phyloP scores from a whole-genome alignment of 129 eudicot species.

The Flaveria robusta region DNA sequence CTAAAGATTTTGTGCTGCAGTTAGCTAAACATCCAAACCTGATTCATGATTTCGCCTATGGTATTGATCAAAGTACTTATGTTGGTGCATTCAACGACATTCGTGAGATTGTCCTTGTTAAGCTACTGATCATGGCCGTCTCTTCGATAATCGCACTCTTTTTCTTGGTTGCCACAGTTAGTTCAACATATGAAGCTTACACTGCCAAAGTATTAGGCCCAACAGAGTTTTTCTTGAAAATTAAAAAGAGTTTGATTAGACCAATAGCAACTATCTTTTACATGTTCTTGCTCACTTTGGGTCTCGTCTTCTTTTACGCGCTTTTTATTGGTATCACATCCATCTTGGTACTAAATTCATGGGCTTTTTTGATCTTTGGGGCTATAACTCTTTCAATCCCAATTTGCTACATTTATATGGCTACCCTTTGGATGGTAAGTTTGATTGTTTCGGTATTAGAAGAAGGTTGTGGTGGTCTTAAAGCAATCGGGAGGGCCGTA shows the following conservation, averaged over 20 bases:
- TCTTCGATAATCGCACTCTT: constrained; percentile 22
- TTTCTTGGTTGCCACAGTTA: constrained; percentile 32
- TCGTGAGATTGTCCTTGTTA: constrained; percentile 22
- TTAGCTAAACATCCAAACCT: constrained; percentile 14
- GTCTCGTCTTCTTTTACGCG: constrained; percentile 19
- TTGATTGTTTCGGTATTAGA: constrained; percentile 41
- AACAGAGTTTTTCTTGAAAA: constrained; percentile 25
- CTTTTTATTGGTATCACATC: constrained; percentile 17
- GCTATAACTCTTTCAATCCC: constrained; percentile 28
- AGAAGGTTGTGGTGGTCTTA: constrained; percentile 27
- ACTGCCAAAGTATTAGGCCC: constrained; percentile 40
- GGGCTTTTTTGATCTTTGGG: constrained; percentile 24
- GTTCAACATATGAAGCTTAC: constrained; percentile 40
- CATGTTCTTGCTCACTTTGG: constrained; percentile 40
- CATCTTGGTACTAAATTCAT: constrained; percentile 25
- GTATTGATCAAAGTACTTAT: neutral
- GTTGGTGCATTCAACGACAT: constrained; percentile 11
- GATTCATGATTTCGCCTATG: constrained; percentile 13
- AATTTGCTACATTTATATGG: constrained; percentile 27
- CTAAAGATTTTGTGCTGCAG: constrained; percentile 8
- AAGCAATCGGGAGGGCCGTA: constrained; percentile 38
- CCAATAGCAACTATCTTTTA: constrained; percentile 34
- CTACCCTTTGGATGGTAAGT: constrained; percentile 42
- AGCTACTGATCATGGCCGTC: constrained; percentile 22
- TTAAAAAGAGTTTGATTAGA: constrained; percentile 33